A percentile compares a stretch with the other conserved stretches of the same genome.
Conservation (phyloP, 768 basidiomycete species). For the Boletus huronensis region DNA sequence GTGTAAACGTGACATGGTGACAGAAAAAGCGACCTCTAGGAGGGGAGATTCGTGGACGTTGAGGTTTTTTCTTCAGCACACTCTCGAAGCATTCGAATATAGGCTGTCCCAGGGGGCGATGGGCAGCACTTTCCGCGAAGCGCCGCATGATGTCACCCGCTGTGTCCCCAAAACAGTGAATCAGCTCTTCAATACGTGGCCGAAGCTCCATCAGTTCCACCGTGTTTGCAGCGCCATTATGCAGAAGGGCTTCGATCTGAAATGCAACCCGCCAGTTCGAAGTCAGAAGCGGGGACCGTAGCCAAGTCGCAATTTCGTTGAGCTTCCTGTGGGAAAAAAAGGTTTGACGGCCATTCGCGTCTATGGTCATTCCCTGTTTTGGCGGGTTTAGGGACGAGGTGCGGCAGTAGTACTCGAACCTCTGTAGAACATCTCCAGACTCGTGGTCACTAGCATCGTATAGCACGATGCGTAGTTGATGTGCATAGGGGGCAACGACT, state of each 20-base stretch:
- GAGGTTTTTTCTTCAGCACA: conserved; percentile 21
- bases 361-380: conserved; percentile 39
- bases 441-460: conserved; percentile 42
- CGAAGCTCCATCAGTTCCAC: conserved; percentile 49
- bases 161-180: conserved; percentile 30
- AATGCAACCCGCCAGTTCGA: conserved; percentile 63
- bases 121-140: conserved; percentile 49
- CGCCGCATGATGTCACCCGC: conserved; percentile 51
- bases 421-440: conserved; percentile 35
- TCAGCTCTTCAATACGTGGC: conserved; percentile 42
- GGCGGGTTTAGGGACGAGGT: conserved; percentile 44
- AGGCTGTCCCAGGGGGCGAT: conserved; percentile 40
- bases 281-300: conserved; percentile 39
- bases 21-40: conserved; percentile 53
- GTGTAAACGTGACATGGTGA: conserved; percentile 73
- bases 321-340: conserved; percentile 54
- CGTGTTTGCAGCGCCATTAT: conserved; percentile 59
- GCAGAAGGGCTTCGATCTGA: conserved; percentile 69
- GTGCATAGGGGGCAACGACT: conserved; percentile 63
- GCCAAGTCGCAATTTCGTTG: conserved; percentile 40
- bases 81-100: conserved; percentile 46
- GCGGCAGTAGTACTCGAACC: conserved; percentile 53
- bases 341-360: conserved; percentile 40
- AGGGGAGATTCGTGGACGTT: conserved; percentile 19
- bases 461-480: conserved; percentile 64